Conservation (phyloP, 225 moss, liverwort and hornwort genomes). For the Takakia lepidozioides region DNA sequence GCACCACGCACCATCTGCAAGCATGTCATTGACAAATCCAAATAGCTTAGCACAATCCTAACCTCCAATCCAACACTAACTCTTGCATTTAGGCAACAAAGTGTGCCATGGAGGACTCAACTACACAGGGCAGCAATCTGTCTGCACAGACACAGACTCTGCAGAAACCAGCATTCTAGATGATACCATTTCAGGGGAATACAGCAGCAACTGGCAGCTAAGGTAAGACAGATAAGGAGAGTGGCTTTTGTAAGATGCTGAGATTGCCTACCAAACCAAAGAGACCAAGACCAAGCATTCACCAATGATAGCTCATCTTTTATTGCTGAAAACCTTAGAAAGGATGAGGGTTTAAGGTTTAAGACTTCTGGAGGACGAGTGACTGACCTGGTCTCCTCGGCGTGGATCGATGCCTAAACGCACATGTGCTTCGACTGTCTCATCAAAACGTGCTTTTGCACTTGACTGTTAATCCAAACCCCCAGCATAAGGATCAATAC, state of each 20-base stretch:
- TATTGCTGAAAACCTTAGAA: neutral
- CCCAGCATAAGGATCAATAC: no score
- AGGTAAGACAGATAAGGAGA: no score
- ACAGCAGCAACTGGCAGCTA: no score
- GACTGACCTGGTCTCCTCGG: conserved; percentile 88
- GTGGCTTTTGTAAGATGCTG: no score
- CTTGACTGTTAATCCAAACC: conserved; percentile 27
- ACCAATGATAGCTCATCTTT: neutral
- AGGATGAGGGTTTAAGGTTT: neutral
- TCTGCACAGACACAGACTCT: neutral
- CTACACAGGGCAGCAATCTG: neutral
- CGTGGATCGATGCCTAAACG: conserved; percentile 93
- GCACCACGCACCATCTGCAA: conserved; percentile 94
- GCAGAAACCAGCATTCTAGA: no score
- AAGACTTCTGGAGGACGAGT: no score
- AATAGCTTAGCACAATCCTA: neutral
- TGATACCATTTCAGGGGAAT: no score
- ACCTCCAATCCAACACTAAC: no score
- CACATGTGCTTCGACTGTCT: conserved; percentile 89
- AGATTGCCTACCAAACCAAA: no score
- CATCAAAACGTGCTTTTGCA: conserved; percentile 68
- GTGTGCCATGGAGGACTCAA: no score
- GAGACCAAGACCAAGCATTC: no score
- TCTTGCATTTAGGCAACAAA: no score
- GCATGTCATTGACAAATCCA: conserved; percentile 10